A percentile compares a stretch with the other conserved stretches of the same genome.
Evolutionary conservation across 148 eudicot species (phyloP).

Genomic region (Euryodendron excelsum): DNA sequence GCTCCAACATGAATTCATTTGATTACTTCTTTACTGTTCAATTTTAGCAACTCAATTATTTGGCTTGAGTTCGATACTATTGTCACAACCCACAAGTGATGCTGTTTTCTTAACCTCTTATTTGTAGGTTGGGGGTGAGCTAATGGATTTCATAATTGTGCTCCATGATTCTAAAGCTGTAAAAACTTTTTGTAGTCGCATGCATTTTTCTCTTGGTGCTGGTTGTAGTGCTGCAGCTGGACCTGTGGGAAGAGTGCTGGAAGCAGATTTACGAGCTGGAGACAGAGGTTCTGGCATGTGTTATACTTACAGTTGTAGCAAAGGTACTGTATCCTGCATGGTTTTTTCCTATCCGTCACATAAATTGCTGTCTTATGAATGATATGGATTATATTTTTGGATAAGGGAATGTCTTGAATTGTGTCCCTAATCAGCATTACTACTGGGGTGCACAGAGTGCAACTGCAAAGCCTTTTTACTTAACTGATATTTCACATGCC

Average conservation of each 20-base stretch:
- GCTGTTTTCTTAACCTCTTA: background rate
- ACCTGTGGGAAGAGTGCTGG: conserved; percentile 90
- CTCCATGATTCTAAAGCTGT: conserved; percentile 89
- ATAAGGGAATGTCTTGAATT: background rate
- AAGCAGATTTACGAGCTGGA: conserved; percentile 98
- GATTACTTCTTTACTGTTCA: background rate
- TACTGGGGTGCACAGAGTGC: background rate
- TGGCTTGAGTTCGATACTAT: background rate
- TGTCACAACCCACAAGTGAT: background rate
- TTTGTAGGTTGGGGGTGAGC: conserved; percentile 88
- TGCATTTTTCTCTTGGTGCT: conserved; percentile 98
- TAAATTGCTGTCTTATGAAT: background rate
- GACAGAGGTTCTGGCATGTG: conserved; percentile 98
- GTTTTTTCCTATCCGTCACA: background rate
- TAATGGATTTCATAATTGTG: conserved; percentile 96
- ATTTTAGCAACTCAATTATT: background rate
- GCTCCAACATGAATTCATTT: background rate
- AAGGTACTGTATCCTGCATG: conserved; percentile 53
- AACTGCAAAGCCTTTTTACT: background rate
- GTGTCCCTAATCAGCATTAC: background rate
- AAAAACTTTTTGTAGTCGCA: conserved; percentile 91
- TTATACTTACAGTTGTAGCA: conserved; percentile 97
- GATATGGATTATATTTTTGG: background rate
- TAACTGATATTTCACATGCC: background rate
- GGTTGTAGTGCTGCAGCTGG: conserved; percentile 99